Base-by-base conservation (phyloP, 768 basidiomycete genomes). In the Mycena latifolia region DNA sequence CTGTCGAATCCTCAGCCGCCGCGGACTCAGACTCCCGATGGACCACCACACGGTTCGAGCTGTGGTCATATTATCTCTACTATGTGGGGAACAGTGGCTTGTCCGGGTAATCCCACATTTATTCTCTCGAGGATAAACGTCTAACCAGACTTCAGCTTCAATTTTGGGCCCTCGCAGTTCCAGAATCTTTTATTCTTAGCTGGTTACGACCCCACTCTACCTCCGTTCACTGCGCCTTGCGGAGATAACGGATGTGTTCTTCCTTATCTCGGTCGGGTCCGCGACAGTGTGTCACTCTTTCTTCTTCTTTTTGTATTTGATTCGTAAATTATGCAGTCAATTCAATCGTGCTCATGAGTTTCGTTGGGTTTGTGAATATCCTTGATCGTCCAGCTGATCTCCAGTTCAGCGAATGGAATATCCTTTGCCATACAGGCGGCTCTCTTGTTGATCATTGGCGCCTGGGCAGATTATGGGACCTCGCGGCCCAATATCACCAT, bases 381-480 rank as follows among this genome's bases (percentile, higher is more conserved):
- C 5, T 22, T 25, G 31, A 14, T 29, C 11, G 12, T n/a, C 29
- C 35, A 6, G 11, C 45, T 69, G n/a, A 62, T 14, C 6, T 15
- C 18, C n/a, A 24, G n/a, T 39, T 27, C 33, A 69, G 68, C 91
- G 10, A 93, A 93, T 70, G 92, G 92, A 5, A 88, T 94, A 47
- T 90, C 89, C 65, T 93, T 93, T 71, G 91, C 90, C 0, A 83
- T 93, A 28, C 92, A 94, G 76, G 90, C 91, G 0, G 85, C 83
- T 18, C 71, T 93, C 18, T 77, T 94, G 43, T 76, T 93, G 25
- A 70, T 84, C 15, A 86, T 93, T 29, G 92, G 92, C 5, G 89
- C 91, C 5, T 93, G 92, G 89, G 91, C 92, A 0, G 92, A 93
- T 74, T 94, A 93, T 74, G 92, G 92, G n/a, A 73, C 61, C 10